Conservation (phyloP, 352 stramenopile genomes). For the Globisporangium paddicum region DNA sequence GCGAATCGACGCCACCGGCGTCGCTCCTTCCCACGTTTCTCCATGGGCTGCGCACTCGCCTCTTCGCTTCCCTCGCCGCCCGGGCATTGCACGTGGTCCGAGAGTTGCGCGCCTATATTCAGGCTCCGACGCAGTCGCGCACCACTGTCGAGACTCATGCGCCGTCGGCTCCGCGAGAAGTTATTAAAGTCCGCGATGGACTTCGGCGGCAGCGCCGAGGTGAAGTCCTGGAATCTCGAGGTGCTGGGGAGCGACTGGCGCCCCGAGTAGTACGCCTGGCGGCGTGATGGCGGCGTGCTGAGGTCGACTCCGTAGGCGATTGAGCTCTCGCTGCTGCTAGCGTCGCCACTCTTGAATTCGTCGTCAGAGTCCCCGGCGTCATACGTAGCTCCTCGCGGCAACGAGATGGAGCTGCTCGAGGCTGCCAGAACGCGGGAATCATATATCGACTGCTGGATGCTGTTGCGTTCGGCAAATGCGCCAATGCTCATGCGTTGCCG, state of each 20-base stretch:
- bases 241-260: neutral
- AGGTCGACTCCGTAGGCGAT: neutral
- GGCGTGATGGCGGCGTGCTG: neutral
- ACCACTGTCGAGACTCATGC: conserved; percentile 1
- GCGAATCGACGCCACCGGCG: neutral
- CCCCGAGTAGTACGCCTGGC: neutral
- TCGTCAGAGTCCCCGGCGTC: neutral
- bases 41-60: too few species aligned
- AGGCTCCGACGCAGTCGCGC: neutral
- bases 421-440: neutral
- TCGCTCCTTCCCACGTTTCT: neutral
- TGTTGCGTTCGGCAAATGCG: neutral
- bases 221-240: neutral
- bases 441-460: neutral
- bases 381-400: neutral
- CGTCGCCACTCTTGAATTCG: neutral
- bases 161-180: conserved; percentile 5
- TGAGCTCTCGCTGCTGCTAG: neutral
- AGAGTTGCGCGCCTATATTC: neutral
- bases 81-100: neutral
- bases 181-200: conserved; percentile 11
- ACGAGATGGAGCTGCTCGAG: neutral
- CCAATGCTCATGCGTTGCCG: conserved; percentile 1
- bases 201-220: neutral
- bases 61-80: neutral